Conservation (phyloP, 148 eudicot genomes). For the Dysphania ambrosioides region DNA sequence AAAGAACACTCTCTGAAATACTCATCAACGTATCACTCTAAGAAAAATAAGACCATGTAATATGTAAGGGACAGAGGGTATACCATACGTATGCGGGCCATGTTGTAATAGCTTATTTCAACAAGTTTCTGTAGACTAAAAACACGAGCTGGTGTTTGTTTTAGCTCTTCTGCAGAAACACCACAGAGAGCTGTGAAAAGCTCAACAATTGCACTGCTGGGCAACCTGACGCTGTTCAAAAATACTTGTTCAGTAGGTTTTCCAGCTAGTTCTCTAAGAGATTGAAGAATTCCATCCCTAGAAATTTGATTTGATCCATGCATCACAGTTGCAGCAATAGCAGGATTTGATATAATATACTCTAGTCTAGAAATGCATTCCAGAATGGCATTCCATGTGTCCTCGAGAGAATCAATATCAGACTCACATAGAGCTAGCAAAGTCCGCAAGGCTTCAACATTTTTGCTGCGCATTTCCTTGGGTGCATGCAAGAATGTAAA, state of each 20-base stretch:
- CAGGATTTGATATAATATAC: constrained; percentile 65
- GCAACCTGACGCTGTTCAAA: constrained; percentile 78
- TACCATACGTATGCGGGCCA: constrained; percentile 99
- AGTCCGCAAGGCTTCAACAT: constrained; percentile 93
- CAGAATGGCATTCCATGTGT: constrained; percentile 90
- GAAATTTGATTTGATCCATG: constrained; percentile 94
- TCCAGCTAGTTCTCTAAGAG: constrained; percentile 79
- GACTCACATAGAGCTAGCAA: constrained; percentile 69
- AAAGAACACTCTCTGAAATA: neutral
- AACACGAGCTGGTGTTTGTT: constrained; percentile 91
- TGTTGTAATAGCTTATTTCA: constrained; percentile 96
- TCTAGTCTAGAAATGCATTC: constrained; percentile 97
- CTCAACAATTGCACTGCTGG: constrained; percentile 96
- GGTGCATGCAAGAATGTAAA: constrained; percentile 96
- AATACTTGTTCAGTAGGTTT: constrained; percentile 95
- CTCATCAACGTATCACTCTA: constrained; percentile 10
- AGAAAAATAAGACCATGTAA: constrained; percentile 1
- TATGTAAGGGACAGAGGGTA: constrained; percentile 24
- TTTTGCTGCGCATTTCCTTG: constrained; percentile 94
- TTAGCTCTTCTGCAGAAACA: constrained; percentile 89
- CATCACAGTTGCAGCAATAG: constrained; percentile 85
- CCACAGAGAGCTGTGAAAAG: constrained; percentile 91
- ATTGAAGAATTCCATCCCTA: constrained; percentile 82
- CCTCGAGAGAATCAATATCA: constrained; percentile 81
- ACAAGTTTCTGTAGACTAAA: constrained; percentile 97